phyloP scores from a whole-genome alignment of 2,329 filamentous ascomycete genomes.

The Neofusicoccum cordaticola region DNA sequence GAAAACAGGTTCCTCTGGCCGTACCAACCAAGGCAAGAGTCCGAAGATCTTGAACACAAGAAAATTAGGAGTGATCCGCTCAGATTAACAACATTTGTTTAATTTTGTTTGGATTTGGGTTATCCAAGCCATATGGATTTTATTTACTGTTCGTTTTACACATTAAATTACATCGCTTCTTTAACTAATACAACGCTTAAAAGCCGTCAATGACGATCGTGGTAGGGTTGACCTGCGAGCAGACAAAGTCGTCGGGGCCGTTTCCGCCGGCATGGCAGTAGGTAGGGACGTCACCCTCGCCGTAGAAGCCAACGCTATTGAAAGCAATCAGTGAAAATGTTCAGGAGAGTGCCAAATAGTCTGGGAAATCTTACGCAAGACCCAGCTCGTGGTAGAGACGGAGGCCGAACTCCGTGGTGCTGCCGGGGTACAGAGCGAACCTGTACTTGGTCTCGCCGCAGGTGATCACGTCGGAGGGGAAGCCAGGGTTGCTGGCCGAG shows the following conservation, averaged over 20 bases:
- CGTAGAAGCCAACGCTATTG: neutral
- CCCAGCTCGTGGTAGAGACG: conserved; percentile 12
- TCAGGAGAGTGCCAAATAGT: neutral
- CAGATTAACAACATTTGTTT: too few relatives aligned
- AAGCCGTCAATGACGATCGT: conserved; percentile 7
- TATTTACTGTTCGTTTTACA: neutral
- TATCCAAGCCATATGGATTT: too few relatives aligned
- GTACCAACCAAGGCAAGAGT: too few relatives aligned
- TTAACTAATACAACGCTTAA: neutral
- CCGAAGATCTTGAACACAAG: too few relatives aligned
- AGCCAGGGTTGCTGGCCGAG: neutral
- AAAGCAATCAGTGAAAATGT: neutral
- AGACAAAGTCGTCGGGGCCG: conserved; percentile 13
- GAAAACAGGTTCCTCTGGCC: too few relatives aligned
- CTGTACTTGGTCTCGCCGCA: conserved; percentile 14
- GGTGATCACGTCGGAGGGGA: neutral
- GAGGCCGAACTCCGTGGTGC: conserved; percentile 1
- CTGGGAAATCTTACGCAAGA: neutral
- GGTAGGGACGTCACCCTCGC: neutral
- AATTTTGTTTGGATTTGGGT: too few relatives aligned
- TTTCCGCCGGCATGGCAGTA: conserved; percentile 14
- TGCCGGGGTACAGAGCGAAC: neutral
- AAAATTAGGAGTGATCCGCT: too few relatives aligned
- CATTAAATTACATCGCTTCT: neutral
- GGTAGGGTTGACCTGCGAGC: neutral